Conservation (phyloP, 2,329 filamentous ascomycete species). For the Pseudomassariella vexata region DNA sequence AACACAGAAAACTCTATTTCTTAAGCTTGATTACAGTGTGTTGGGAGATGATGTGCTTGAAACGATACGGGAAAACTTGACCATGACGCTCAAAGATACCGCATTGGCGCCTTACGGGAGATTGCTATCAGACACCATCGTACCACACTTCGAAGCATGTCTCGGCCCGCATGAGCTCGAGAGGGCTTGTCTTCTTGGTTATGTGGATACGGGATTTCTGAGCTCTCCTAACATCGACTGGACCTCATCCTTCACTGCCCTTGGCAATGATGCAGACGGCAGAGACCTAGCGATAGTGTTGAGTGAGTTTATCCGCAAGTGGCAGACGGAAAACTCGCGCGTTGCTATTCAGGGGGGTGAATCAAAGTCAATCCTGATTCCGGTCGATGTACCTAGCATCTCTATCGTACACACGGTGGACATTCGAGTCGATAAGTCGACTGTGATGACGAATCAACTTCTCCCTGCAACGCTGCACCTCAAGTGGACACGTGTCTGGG, state of each 20-base stretch:
- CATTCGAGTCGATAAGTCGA: conserved; percentile 34
- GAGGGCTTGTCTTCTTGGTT: conserved; percentile 46
- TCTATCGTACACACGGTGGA: conserved; percentile 78
- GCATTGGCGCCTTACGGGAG: conserved; percentile 40
- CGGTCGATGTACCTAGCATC: conserved; percentile 81
- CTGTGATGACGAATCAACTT: conserved; percentile 58
- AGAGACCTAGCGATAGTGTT: conserved; percentile 24
- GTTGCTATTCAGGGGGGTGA: conserved; percentile 29
- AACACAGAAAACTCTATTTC: conserved; percentile 47
- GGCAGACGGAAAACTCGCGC: conserved; percentile 28
- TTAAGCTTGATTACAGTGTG: conserved; percentile 71
- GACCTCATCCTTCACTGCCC: conserved; percentile 41
- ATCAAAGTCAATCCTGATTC: conserved; percentile 68
- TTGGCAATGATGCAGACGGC: conserved; percentile 35
- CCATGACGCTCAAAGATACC: conserved; percentile 29
- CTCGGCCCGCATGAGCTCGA: conserved; percentile 50
- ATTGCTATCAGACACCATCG: conserved; percentile 37
- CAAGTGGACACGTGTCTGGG: conserved; percentile 59
- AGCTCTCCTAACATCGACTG: conserved; percentile 39
- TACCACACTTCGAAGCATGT: conserved; percentile 35
- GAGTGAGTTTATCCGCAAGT: conserved; percentile 28
- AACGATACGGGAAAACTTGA: conserved; percentile 38
- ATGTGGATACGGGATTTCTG: conserved; percentile 44
- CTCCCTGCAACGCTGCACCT: conserved; percentile 57
- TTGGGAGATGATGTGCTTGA: conserved; percentile 67